Conservation (phyloP, 768 basidiomycete genomes). For the Kwoniella mangroviensis region DNA sequence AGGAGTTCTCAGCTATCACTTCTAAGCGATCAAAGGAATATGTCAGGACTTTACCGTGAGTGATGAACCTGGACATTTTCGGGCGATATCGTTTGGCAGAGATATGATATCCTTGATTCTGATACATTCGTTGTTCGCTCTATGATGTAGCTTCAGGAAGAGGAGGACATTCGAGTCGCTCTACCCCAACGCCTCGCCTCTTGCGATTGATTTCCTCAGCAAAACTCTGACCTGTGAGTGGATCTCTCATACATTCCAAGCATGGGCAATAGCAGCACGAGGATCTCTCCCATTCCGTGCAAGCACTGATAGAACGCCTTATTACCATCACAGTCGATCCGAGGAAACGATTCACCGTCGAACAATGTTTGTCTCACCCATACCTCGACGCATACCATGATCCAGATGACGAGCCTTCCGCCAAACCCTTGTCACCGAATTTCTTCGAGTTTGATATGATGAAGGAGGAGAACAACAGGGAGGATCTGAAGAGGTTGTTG, state of each 20-base stretch:
- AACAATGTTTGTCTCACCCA: constrained; percentile 91
- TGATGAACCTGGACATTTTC: not conserved
- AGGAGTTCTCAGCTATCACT: constrained; percentile 97
- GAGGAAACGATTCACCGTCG: constrained; percentile 92
- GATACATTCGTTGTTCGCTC: not conserved
- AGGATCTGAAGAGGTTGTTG: constrained; percentile 75
- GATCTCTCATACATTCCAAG: not conserved
- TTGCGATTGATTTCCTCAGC: constrained; percentile 73
- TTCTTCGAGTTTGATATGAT: constrained; percentile 98
- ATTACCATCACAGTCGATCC: constrained; percentile 69
- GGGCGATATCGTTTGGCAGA: not conserved
- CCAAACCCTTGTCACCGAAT: constrained; percentile 89
- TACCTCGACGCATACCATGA: constrained; percentile 96
- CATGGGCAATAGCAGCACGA: not conserved
- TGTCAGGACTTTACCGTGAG: constrained; percentile 79
- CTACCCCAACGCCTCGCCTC: constrained; percentile 87
- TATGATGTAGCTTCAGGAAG: constrained; percentile 69
- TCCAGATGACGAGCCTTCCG: constrained; percentile 93
- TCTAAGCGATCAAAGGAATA: constrained; percentile 91
- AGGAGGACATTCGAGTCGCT: constrained; percentile 76
- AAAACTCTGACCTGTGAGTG: constrained; percentile 74
- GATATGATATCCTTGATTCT: not conserved
- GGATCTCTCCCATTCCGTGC: no score
- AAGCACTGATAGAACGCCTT: no score
- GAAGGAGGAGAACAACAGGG: constrained; percentile 93